A percentile compares a stretch with the other conserved stretches of the same genome.
Evolutionary conservation across 495 filamentous ascomycete species (phyloP).

Genomic region (Hypomontagnella submonticulosa): DNA sequence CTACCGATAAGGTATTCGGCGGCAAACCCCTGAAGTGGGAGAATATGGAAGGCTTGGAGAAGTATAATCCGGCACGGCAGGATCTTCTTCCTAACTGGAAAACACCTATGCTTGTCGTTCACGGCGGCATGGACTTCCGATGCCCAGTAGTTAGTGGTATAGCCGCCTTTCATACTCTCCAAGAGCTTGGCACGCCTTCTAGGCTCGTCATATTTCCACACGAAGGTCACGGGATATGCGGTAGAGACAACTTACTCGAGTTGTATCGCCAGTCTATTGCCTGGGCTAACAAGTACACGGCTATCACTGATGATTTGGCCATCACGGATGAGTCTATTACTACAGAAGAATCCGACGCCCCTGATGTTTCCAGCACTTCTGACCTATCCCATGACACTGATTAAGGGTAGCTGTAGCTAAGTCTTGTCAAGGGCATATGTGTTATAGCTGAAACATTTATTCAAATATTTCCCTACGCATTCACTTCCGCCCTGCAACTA

Average conservation of each 20-base stretch:
- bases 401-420: too few relatives aligned
- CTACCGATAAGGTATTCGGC: constrained; percentile 11
- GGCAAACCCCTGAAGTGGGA: constrained; percentile 26
- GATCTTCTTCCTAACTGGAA: constrained; percentile 44
- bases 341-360: not conserved
- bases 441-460: too few relatives aligned
- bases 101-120: constrained; percentile 46
- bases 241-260: constrained; percentile 73
- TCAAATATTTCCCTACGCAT: too few relatives aligned
- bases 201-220: constrained; percentile 66
- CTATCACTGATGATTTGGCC: not conserved
- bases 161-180: constrained; percentile 79
- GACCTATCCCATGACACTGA: too few relatives aligned
- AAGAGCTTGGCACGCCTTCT: constrained; percentile 67
- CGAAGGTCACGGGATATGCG: constrained; percentile 70
- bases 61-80: constrained; percentile 37
- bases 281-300: constrained; percentile 62
- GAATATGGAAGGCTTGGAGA: constrained; percentile 21
- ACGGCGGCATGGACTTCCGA: constrained; percentile 77
- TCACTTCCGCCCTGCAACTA: too few relatives aligned
- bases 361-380: not conserved
- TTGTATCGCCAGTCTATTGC: constrained; percentile 76
- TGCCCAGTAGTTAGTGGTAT: constrained; percentile 75
- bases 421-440: too few relatives aligned
- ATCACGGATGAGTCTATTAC: not conserved